These are phyloP conservation scores for Termitomyces sp. DNA, from an alignment of 768 basidiomycete species.

Conservation along the genomic window DNA sequence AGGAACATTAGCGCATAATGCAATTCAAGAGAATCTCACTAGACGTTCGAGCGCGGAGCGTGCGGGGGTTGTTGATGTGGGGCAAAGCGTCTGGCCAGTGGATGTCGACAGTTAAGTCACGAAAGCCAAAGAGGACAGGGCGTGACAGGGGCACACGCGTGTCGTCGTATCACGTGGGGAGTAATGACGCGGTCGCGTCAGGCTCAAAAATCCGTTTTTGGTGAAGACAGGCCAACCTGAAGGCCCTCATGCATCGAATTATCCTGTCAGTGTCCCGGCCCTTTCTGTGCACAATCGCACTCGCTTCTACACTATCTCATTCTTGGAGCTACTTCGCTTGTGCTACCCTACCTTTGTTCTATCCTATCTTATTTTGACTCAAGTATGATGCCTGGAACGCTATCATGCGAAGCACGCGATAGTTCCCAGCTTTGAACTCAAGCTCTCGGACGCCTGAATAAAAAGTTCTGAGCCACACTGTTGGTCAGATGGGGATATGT, in stretches of 20 bases:
- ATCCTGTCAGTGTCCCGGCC: not conserved
- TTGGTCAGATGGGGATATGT: not conserved
- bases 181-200: not conserved
- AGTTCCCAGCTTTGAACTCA: not conserved
- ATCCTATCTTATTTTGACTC: not conserved
- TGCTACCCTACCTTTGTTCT: too few relatives aligned
- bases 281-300: not conserved
- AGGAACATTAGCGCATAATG: not conserved
- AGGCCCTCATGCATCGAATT: not conserved
- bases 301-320: not conserved
- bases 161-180: not conserved
- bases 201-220: not conserved
- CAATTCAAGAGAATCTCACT: not conserved
- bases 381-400: not conserved
- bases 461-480: not conserved
- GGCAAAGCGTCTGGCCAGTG: constrained; percentile 6
- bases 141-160: not conserved
- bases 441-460: too few relatives aligned
- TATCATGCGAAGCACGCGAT: not conserved
- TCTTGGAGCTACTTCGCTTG: not conserved
- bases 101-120: not conserved
- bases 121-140: not conserved
- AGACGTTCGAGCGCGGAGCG: not conserved
- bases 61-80: not conserved
- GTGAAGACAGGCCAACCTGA: not conserved